Conservation (phyloP, 2,329 filamentous ascomycete species). For the Cladophialophora yegresii region DNA sequence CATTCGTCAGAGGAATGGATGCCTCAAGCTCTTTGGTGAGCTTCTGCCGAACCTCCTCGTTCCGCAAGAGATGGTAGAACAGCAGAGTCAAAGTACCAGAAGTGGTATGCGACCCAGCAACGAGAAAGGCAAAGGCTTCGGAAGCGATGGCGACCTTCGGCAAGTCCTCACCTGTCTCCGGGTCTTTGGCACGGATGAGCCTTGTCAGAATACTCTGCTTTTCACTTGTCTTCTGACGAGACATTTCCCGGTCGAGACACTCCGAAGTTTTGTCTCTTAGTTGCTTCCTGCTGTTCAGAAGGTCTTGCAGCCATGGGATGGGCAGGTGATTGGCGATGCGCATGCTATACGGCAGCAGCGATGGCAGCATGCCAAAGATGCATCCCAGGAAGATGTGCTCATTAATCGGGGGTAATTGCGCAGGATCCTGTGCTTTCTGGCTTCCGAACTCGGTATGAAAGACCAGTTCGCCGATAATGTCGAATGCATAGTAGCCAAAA, state of each 20-base stretch:
- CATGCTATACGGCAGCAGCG: constrained; percentile 22
- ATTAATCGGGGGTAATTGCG: constrained; percentile 23
- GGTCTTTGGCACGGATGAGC: constrained; percentile 20
- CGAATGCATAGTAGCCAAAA: constrained; percentile 37
- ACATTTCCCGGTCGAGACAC: constrained; percentile 11
- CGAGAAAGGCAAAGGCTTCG: constrained; percentile 33
- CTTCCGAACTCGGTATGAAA: constrained; percentile 42
- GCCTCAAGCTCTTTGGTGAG: constrained; percentile 15
- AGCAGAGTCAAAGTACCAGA: constrained; percentile 45
- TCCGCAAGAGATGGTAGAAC: constrained; percentile 45
- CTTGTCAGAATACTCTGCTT: constrained; percentile 21
- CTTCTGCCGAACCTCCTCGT: constrained; percentile 28
- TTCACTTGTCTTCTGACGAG: constrained; percentile 15
- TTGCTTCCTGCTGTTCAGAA: constrained; percentile 17
- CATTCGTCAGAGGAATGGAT: neutral
- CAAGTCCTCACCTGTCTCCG: constrained; percentile 19
- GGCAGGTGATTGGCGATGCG: constrained; percentile 9
- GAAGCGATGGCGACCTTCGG: constrained; percentile 16
- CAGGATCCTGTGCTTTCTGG: constrained; percentile 18
- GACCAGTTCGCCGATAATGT: constrained; percentile 41
- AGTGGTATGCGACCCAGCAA: constrained; percentile 46
- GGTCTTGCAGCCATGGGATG: constrained; percentile 23
- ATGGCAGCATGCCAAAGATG: constrained; percentile 22
- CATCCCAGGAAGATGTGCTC: constrained; percentile 25
- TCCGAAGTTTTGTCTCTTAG: constrained; percentile 15